Conservation (phyloP, 1,284 basidiomycete species). For the Ustilago vetiveriae region DNA sequence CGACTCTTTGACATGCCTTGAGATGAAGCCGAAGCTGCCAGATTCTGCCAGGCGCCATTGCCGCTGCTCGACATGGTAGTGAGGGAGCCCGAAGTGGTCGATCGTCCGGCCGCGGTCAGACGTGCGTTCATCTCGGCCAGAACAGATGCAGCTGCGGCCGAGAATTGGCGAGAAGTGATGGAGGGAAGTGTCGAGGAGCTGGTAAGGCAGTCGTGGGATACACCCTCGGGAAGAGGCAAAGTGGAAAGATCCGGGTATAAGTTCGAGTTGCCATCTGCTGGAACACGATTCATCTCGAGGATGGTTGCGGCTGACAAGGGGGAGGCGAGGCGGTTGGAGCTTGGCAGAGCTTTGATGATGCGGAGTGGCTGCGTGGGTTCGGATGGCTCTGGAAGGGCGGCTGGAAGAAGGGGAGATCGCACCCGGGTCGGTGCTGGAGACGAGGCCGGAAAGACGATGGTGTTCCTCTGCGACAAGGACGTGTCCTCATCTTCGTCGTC, state of each 20-base stretch:
- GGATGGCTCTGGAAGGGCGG: neutral
- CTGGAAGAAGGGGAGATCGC: slow-evolving; percentile 11
- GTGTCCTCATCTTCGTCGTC: slow-evolving; percentile 19
- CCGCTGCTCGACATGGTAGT: slow-evolving; percentile 31
- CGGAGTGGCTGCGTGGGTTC: slow-evolving; percentile 38
- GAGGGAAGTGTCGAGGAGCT: slow-evolving; percentile 42
- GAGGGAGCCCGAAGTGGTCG: slow-evolving; percentile 26
- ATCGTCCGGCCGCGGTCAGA: slow-evolving; percentile 38
- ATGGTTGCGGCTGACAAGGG: slow-evolving; percentile 33
- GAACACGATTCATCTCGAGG: slow-evolving; percentile 22
- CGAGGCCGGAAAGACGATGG: slow-evolving; percentile 12
- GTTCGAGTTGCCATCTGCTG: slow-evolving; percentile 7
- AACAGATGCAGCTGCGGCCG: slow-evolving; percentile 44
- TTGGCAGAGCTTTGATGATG: slow-evolving; percentile 49
- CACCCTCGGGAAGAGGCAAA: slow-evolving; percentile 18
- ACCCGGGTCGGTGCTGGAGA: slow-evolving; percentile 4
- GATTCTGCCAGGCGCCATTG: slow-evolving; percentile 22
- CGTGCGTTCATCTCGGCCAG: slow-evolving; percentile 56
- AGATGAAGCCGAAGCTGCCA: slow-evolving; percentile 21
- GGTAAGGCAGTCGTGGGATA: slow-evolving; percentile 22
- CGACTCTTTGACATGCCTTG: slow-evolving; percentile 36
- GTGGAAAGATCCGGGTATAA: slow-evolving; percentile 36
- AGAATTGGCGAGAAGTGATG: slow-evolving; percentile 43
- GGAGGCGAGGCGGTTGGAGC: slow-evolving; percentile 26
- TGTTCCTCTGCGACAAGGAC: slow-evolving; percentile 18